Base-by-base conservation (phyloP, 2,329 filamentous ascomycete genomes). In the Aspergillus cejpii region DNA sequence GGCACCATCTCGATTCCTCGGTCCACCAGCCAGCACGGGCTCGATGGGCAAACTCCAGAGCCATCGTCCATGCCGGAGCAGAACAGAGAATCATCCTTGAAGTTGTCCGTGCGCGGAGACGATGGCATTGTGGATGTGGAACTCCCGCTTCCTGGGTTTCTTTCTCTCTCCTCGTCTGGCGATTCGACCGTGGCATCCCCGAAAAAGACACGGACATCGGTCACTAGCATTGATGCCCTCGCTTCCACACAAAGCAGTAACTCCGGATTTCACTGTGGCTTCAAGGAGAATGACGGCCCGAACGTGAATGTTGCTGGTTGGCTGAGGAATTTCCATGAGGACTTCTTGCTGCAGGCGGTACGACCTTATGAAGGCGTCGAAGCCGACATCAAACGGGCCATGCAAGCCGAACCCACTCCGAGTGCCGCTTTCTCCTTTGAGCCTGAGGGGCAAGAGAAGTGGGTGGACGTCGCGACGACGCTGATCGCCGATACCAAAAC, bases 81-180 rank as follows among this genome's bases (percentile, higher is more conserved):
- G 44, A 49, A 52, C 5, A 62, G 70, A 37, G 71, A 74, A 34
- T 70, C 71, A 8, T 70, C 69, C 6, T 53, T 78, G 41, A 78
- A 76, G 52, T 55, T 79, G 15, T 77, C 74, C 0, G 74, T 78
- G n/a, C 75, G 76, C 33, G 71, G 75, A 37, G 72, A 75, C 21
- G 78, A 81, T 51, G 78, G 78, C 1, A 72, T 80, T n/a, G 74
- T 81, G 23, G 78, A 81, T 53, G 76, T 81, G 39, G 76, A 80
- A 45, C 71, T 80, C 37, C 74, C 75, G 2, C 62, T 79, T 15
- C 74, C 75, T 31, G 75, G 74, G 7, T 73, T 74, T 64, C 68
- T 70, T 43, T 72, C 61, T 50, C 66, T 70, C 31, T 70, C 53
- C 53, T 75, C 57, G 38, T 77, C 54, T 43, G 73, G 57, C 59